Conservation (phyloP, 495 filamentous ascomycete genomes). For the Neurospora africana region DNA sequence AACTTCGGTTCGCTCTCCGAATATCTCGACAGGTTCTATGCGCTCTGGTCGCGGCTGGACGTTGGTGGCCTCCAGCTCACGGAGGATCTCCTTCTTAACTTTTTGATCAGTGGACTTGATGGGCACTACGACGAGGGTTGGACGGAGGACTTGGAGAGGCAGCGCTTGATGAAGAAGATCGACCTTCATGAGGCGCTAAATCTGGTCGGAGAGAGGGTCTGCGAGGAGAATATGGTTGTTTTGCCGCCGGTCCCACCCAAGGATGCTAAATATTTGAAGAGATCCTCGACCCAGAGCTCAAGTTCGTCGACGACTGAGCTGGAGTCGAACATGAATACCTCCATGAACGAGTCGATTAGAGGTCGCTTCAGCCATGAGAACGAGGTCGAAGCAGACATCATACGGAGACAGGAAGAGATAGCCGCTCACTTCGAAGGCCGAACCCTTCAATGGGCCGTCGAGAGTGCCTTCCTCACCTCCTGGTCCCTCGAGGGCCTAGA, state of each 20-base stretch:
- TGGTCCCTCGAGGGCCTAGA: not conserved
- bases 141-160: not conserved
- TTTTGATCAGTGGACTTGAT: not conserved
- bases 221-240: not conserved
- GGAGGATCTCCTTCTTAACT: not conserved
- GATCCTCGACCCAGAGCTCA: not conserved
- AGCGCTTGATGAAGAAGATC: not conserved
- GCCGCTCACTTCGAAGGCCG: not conserved
- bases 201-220: not conserved
- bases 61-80: not conserved
- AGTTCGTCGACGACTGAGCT: not conserved
- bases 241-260: not conserved
- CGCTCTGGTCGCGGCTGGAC: not conserved
- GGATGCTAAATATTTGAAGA: not conserved
- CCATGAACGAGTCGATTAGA: not conserved
- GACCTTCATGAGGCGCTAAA: not conserved
- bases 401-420: not conserved
- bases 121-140: not conserved
- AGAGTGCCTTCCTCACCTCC: not conserved
- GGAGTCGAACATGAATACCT: not conserved
- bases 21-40: not conserved
- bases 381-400: not conserved
- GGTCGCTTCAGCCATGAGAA: not conserved
- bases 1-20: not conserved
- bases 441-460: not conserved